Conservation (phyloP, 805 yeast genomes). For the Candida tibetensis region DNA sequence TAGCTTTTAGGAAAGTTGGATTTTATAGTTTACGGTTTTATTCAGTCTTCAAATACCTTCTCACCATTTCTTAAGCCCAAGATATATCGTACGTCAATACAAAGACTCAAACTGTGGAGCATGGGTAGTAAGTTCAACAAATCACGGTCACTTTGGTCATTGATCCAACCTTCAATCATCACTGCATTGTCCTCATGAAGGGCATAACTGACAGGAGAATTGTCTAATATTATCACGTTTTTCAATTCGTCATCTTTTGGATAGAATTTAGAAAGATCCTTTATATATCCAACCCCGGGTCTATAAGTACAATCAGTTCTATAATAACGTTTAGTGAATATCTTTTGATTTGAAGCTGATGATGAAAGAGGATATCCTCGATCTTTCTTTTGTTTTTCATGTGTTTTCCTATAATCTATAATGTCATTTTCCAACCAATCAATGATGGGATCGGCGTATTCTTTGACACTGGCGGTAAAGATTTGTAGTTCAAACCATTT, state of each 20-base stretch:
- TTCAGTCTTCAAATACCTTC: slow-evolving; percentile 46
- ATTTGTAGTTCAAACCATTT: slow-evolving; percentile 88
- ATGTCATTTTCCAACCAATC: slow-evolving; percentile 79
- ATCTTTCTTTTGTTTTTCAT: slow-evolving; percentile 10
- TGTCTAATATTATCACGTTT: slow-evolving; percentile 77
- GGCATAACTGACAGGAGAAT: slow-evolving; percentile 88
- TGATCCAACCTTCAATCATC: slow-evolving; percentile 96
- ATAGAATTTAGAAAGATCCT: slow-evolving; percentile 39
- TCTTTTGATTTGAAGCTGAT: slow-evolving; percentile 12
- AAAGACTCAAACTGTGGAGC: slow-evolving; percentile 67
- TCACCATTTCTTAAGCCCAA: slow-evolving; percentile 76
- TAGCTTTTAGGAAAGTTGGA: too few relatives aligned
- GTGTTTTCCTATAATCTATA: slow-evolving; percentile 16
- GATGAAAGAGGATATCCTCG: slow-evolving; percentile 2
- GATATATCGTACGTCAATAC: slow-evolving; percentile 80
- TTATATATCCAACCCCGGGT: slow-evolving; percentile 80
- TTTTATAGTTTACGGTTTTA: too few relatives aligned
- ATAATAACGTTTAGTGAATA: slow-evolving; percentile 63
- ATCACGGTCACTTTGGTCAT: slow-evolving; percentile 89
- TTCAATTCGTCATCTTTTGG: slow-evolving; percentile 69
- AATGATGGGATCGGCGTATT: slow-evolving; percentile 95
- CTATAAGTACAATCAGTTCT: slow-evolving; percentile 75
- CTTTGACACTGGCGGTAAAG: slow-evolving; percentile 92
- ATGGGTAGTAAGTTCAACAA: slow-evolving; percentile 79
- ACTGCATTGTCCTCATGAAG: slow-evolving; percentile 85